Evolutionary conservation across 208 protist genomes (phyloP), one percentile per base, ranked within the genome.

Genomic region (Crithidia bombi): DNA sequence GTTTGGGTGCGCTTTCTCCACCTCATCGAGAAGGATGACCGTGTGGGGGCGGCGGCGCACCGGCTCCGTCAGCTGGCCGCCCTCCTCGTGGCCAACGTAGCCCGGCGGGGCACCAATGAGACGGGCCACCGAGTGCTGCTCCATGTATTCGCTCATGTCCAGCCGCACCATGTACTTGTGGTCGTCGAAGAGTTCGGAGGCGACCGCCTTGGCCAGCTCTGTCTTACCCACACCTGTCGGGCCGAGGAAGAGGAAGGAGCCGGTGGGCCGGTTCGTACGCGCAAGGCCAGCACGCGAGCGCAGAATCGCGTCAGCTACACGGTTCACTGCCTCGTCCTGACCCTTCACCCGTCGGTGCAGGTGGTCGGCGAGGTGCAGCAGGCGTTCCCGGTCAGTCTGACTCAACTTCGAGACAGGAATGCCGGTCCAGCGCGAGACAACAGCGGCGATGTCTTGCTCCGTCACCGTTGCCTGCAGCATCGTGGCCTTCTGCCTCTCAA

Each of bases 131-230:
- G 90, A 91, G 81, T 99, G 98, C 54, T 87, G 61, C 79, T 99
- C 98, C 97, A 99, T 99, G 84, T 99, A 99, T 86, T 99, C 98
- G 64, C 84, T 96, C 98, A 99, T 99, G 90, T 99, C 98, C 47
- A 99, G 96, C 21, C 98, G 91, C 26, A 99, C 88, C 52, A 99
- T 98, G 65, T 93, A 83, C 26, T 97, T 91, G 26, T 99, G 98
- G 66, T 97, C 89, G 78, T 99, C 98, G 72, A 99, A 99, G 21
- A 99, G 90, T 46, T 98, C 89, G 43, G 75, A 75, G 10, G 97
- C 96, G 5, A 99, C 86, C 39, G 96, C 82, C 82, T 99, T 99
- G 58, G 92, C 93, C 25, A 99, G 75, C 76, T 99, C 96, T 9
- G 98, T 99, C 90, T 99, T 98, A 17, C 95, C 95, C 9, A 96